phyloP scores from a whole-genome alignment of 2,329 filamentous ascomycete species.

The Alternaria tenuissima region DNA sequence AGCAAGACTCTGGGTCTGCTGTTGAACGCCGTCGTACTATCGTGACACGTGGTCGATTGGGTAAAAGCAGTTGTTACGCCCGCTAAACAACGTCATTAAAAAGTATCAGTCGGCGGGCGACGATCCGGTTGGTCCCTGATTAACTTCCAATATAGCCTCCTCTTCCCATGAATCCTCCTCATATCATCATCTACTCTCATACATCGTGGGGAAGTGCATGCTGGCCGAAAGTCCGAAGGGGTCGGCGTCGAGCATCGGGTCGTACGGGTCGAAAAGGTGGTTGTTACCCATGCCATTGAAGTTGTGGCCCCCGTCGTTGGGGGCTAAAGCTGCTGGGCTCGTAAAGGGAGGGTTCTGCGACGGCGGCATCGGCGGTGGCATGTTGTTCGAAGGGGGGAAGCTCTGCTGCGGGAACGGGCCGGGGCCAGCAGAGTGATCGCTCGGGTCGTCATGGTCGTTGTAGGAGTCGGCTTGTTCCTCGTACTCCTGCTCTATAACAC shows the following conservation, averaged over 20 bases:
- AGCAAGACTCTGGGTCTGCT: conserved; percentile 13
- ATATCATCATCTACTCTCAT: conserved; percentile 56
- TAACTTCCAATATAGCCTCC: conserved; percentile 10
- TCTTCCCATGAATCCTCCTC: conserved; percentile 22
- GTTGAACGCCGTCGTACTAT: conserved; percentile 38
- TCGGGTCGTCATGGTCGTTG: conserved; percentile 73
- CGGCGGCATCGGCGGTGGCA: conserved; percentile 50
- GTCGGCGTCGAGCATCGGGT: conserved; percentile 89
- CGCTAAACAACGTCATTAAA: conserved; percentile 44
- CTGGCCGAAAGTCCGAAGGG: conserved; percentile 92
- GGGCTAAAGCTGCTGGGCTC: conserved; percentile 43
- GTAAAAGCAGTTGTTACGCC: conserved; percentile 31
- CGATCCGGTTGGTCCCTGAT: conserved; percentile 7
- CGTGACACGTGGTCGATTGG: conserved; percentile 19
- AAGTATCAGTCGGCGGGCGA: conserved; percentile 9
- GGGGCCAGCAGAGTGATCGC: conserved; percentile 71
- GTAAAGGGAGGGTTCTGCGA: conserved; percentile 48
- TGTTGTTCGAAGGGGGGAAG: conserved; percentile 59
- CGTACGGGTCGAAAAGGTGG: conserved; percentile 73
- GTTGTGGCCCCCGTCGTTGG: conserved; percentile 44
- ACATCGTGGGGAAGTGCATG: conserved; percentile 90
- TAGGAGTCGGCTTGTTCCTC: conserved; percentile 89
- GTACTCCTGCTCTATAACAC: conserved; percentile 91
- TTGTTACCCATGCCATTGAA: conserved; percentile 60
- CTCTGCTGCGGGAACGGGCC: conserved; percentile 68